phyloP scores from a whole-genome alignment of 306 rosid genomes.

The Mimosa bimucronata region DNA sequence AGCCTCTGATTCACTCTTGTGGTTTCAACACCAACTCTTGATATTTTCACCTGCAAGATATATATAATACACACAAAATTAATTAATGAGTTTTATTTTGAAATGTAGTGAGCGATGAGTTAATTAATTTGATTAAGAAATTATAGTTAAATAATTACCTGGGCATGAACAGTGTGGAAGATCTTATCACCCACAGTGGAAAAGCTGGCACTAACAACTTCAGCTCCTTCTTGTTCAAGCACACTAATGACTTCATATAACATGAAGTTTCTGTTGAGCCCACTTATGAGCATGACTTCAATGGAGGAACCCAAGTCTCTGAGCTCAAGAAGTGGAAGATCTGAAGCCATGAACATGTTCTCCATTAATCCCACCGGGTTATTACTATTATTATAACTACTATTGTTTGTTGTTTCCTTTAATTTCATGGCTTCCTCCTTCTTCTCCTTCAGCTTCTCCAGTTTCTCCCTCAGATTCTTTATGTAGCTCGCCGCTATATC shows the following conservation, averaged over 20 bases:
- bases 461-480: slow-evolving; percentile 49
- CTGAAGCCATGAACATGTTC: slow-evolving; percentile 1
- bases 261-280: slow-evolving; percentile 57
- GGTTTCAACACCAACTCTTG: slow-evolving; percentile 70
- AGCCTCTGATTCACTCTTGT: slow-evolving; percentile 60
- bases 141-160: slow-evolving; percentile 41
- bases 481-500: slow-evolving; percentile 57
- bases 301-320: slow-evolving; percentile 56
- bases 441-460: slow-evolving; percentile 53
- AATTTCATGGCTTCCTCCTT: slow-evolving; percentile 49
- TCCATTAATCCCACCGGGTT: neutral
- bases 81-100: neutral
- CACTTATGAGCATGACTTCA: slow-evolving; percentile 60
- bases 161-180: slow-evolving; percentile 63
- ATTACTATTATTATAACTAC: neutral
- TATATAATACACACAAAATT: too few species aligned
- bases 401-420: neutral
- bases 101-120: neutral
- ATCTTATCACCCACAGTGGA: slow-evolving; percentile 49
- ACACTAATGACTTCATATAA: slow-evolving; percentile 54
- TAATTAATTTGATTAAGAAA: neutral
- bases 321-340: slow-evolving; percentile 54
- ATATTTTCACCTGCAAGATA: slow-evolving; percentile 54
- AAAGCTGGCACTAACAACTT: slow-evolving; percentile 60
- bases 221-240: slow-evolving; percentile 75